These are phyloP conservation scores for Trypanosoma theileri DNA, from an alignment of 208 protist species.

Conservation along the genomic window DNA sequence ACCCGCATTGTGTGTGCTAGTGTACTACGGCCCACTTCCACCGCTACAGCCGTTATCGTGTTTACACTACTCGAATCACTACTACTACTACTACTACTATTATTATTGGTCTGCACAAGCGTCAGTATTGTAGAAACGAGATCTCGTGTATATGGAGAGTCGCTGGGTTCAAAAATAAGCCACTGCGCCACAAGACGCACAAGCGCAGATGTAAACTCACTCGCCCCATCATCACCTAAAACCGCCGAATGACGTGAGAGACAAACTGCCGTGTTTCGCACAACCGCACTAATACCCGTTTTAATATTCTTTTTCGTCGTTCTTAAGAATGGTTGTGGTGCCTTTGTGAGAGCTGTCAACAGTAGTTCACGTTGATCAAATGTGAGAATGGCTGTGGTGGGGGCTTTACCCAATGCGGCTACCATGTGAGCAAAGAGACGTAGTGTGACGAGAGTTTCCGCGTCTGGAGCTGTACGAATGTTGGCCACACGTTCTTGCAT, in stretches of 20 bases:
- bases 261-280: constrained; percentile 24
- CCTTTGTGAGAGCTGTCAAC: constrained; percentile 10
- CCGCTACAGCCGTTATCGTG: constrained; percentile 1
- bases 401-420: constrained; percentile 17
- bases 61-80: background rate
- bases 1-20: constrained; percentile 19
- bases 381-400: background rate
- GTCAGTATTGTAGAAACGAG: constrained; percentile 31
- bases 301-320: constrained; percentile 13
- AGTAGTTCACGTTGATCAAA: constrained; percentile 5
- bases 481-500: constrained; percentile 12
- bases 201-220: background rate
- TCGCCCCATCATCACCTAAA: constrained; percentile 10
- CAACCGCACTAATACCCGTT: constrained; percentile 10
- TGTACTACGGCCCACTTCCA: constrained; percentile 16
- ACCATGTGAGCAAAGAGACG: constrained; percentile 26
- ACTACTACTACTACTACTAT: background rate
- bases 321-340: constrained; percentile 10
- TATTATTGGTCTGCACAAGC: constrained; percentile 4
- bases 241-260: constrained; percentile 7
- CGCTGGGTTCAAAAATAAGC: constrained; percentile 28
- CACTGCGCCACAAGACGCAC: constrained; percentile 26
- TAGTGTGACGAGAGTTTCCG: constrained; percentile 25
- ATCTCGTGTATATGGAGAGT: constrained; percentile 22
- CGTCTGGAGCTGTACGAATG: constrained; percentile 10